Evolutionary conservation across 2,329 filamentous ascomycete genomes (phyloP).

Genomic region (Lachnellula suecica): DNA sequence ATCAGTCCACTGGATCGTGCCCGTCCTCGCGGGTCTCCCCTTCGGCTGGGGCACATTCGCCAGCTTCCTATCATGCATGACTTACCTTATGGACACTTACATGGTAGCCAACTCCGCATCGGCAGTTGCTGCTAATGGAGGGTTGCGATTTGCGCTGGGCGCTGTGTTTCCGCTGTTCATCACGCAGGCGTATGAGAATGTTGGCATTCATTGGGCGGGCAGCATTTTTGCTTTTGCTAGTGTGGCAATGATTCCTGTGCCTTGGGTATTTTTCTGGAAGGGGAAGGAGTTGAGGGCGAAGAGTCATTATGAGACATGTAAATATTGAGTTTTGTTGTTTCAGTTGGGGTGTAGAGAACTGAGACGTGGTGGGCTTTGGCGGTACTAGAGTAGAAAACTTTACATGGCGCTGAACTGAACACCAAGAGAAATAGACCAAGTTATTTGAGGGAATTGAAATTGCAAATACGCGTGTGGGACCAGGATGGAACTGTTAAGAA

Average conservation of each 20-base stretch:
- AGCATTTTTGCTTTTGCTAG: constrained; percentile 42
- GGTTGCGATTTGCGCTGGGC: constrained; percentile 26
- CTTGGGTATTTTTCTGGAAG: constrained; percentile 43
- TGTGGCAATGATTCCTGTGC: constrained; percentile 40
- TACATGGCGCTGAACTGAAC: too few species aligned
- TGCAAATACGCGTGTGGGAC: too few species aligned
- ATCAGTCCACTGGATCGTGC: constrained; percentile 30
- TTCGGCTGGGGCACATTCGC: constrained; percentile 61
- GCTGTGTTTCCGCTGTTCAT: constrained; percentile 32
- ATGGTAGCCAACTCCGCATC: constrained; percentile 21
- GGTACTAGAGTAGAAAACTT: too few species aligned
- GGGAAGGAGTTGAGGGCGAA: constrained; percentile 35
- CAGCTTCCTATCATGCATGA: constrained; percentile 43
- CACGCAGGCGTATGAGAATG: constrained; percentile 46
- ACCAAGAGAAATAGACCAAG: too few species aligned
- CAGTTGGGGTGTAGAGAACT: too few species aligned
- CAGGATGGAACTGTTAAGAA: too few species aligned
- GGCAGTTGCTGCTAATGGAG: constrained; percentile 29
- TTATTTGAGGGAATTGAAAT: too few species aligned
- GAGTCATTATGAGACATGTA: constrained; percentile 28
- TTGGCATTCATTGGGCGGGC: constrained; percentile 43
- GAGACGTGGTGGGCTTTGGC: too few species aligned
- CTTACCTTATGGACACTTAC: constrained; percentile 30
- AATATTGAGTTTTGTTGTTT: too few species aligned
- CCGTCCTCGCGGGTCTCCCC: constrained; percentile 26